Percentiles rank a stretch among this genome's conserved stretches.
Conservation (phyloP, 2,329 filamentous ascomycete genomes). For the Colletotrichum plurivorum region DNA sequence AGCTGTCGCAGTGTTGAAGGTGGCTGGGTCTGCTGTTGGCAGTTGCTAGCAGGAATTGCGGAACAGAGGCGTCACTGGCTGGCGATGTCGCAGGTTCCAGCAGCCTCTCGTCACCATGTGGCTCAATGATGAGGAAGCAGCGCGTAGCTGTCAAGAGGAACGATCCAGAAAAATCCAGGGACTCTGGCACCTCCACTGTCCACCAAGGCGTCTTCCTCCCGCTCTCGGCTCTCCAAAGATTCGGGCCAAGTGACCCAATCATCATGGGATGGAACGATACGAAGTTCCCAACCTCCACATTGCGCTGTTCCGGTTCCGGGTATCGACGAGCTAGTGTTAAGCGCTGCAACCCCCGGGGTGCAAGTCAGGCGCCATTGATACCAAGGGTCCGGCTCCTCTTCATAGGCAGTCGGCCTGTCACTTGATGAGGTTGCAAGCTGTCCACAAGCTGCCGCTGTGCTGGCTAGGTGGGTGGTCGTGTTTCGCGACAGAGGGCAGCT, state of each 20-base stretch:
- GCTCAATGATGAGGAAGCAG: neutral
- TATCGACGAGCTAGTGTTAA: slow-evolving; percentile 13
- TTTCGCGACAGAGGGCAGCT: slow-evolving; percentile 1
- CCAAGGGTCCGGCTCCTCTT: slow-evolving; percentile 10
- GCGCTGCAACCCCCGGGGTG: slow-evolving; percentile 8
- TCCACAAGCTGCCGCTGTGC: neutral
- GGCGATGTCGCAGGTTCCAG: neutral
- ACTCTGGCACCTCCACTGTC: slow-evolving; percentile 17
- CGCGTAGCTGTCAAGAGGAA: neutral
- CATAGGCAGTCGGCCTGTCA: neutral
- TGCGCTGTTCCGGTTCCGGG: neutral
- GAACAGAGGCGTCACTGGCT: neutral
- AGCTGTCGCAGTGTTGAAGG: slow-evolving; percentile 8
- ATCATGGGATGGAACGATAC: slow-evolving; percentile 2
- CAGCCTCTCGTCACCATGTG: neutral
- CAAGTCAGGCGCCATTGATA: neutral
- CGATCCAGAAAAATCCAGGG: slow-evolving; percentile 12
- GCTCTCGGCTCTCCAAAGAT: neutral
- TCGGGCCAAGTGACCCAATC: slow-evolving; percentile 4
- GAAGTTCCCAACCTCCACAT: slow-evolving; percentile 20
- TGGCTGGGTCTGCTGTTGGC: slow-evolving; percentile 5
- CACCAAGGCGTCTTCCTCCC: slow-evolving; percentile 15
- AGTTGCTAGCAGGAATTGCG: neutral
- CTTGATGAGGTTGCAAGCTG: neutral
- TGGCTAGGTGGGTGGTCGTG: neutral